These are phyloP conservation scores for Aspergillus ibericus DNA, from an alignment of 2,329 filamentous ascomycete species.

Conservation along the genomic window DNA sequence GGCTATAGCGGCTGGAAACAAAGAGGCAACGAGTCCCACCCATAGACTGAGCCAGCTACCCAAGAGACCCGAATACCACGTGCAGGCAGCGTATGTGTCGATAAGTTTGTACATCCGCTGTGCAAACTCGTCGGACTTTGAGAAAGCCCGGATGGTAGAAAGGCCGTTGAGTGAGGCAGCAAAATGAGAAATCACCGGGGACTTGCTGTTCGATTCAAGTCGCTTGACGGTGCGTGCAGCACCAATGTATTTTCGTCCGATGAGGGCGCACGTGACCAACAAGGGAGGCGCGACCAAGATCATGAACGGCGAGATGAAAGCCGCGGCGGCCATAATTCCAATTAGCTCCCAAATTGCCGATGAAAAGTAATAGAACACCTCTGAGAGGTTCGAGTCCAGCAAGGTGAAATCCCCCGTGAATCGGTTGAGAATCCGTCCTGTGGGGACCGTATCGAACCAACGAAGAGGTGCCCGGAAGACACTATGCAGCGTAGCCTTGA, in stretches of 20 bases:
- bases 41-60: slow-evolving; percentile 78
- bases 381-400: slow-evolving; percentile 66
- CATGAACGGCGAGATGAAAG: slow-evolving; percentile 61
- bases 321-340: slow-evolving; percentile 1
- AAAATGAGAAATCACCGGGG: slow-evolving; percentile 78
- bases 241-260: slow-evolving; percentile 62
- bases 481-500: slow-evolving; percentile 64
- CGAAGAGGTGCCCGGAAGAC: slow-evolving; percentile 69
- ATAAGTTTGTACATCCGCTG: slow-evolving; percentile 68
- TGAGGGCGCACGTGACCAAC: slow-evolving; percentile 54
- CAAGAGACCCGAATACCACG: slow-evolving; percentile 68
- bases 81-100: slow-evolving; percentile 62
- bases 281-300: slow-evolving; percentile 62
- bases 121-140: slow-evolving; percentile 66
- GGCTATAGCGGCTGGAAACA: slow-evolving; percentile 66
- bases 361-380: slow-evolving; percentile 62
- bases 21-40: slow-evolving; percentile 68
- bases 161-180: slow-evolving; percentile 71
- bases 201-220: slow-evolving; percentile 74
- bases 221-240: slow-evolving; percentile 74
- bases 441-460: slow-evolving; percentile 75
- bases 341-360: neutral
- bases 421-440: slow-evolving; percentile 72
- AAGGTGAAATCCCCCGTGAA: slow-evolving; percentile 74
- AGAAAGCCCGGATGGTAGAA: slow-evolving; percentile 72